A percentile compares a stretch with the other conserved stretches of the same genome.
phyloP scores from a whole-genome alignment of 2,329 filamentous ascomycete genomes.

The Coleophoma crateriformis region DNA sequence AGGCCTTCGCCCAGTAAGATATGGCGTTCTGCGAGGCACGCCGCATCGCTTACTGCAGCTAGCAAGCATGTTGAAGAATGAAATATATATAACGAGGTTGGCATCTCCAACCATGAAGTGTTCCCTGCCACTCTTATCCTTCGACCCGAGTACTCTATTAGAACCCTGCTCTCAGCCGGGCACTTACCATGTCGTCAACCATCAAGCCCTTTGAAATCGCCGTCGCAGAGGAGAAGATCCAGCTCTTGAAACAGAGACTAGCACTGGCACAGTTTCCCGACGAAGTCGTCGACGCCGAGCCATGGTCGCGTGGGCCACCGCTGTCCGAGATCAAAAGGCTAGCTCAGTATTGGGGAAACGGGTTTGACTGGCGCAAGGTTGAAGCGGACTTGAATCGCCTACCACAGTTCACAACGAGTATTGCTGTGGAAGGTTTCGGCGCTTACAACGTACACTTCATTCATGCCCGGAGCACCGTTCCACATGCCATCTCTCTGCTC shows the following conservation, averaged over 20 bases:
- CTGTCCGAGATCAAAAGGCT: constrained; percentile 23
- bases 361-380: constrained; percentile 57
- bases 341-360: constrained; percentile 30
- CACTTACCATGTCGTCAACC: constrained; percentile 3
- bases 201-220: constrained; percentile 29
- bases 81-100: too few species aligned
- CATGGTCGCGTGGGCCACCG: constrained; percentile 16
- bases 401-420: constrained; percentile 47
- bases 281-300: constrained; percentile 13
- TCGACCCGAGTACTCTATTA: too few species aligned
- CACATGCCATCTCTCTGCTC: constrained; percentile 55
- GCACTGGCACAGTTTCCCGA: constrained; percentile 23
- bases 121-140: too few species aligned
- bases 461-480: constrained; percentile 44
- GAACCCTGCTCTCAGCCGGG: too few species aligned
- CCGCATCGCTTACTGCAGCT: too few species aligned
- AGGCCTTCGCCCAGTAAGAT: too few species aligned
- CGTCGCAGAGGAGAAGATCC: constrained; percentile 26
- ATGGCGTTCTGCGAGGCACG: too few species aligned
- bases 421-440: constrained; percentile 51
- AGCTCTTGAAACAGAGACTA: constrained; percentile 27
- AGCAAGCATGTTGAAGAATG: too few species aligned
- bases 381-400: constrained; percentile 54
- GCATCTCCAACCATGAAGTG: too few species aligned
- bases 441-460: constrained; percentile 57